Percentiles rank a stretch among this genome's conserved stretches.
Conservation (phyloP, 2,329 filamentous ascomycete species). For the Fusarium albosuccineum region DNA sequence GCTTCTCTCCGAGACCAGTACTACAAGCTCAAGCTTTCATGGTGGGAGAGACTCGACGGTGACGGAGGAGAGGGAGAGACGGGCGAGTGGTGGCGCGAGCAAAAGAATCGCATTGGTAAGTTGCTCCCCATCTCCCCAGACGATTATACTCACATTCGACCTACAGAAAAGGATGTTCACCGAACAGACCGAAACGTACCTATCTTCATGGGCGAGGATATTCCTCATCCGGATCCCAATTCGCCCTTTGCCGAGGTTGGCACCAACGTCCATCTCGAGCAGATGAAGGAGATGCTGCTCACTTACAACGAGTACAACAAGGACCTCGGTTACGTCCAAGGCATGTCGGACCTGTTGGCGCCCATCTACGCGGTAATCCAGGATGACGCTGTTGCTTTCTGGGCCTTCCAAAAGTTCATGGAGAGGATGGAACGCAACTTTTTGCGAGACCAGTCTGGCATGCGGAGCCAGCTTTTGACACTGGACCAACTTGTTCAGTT, state of each 20-base stretch:
- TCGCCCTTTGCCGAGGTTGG: slow-evolving; percentile 93
- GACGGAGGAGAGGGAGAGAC: slow-evolving; percentile 83
- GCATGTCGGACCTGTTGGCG: slow-evolving; percentile 96
- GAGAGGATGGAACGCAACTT: slow-evolving; percentile 98
- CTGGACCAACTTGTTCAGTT: slow-evolving; percentile 96
- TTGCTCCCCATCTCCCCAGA: slow-evolving; percentile 31
- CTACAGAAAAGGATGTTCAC: slow-evolving; percentile 95
- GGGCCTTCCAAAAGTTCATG: slow-evolving; percentile 97
- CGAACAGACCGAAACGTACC: slow-evolving; percentile 94
- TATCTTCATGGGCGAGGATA: slow-evolving; percentile 97
- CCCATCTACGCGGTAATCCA: slow-evolving; percentile 98
- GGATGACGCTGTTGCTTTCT: slow-evolving; percentile 96
- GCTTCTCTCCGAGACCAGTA: slow-evolving; percentile 94
- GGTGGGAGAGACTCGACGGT: slow-evolving; percentile 95
- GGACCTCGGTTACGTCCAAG: slow-evolving; percentile 95
- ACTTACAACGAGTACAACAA: slow-evolving; percentile 99
- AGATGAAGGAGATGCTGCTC: slow-evolving; percentile 98
- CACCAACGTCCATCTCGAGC: slow-evolving; percentile 97
- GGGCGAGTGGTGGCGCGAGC: slow-evolving; percentile 97
- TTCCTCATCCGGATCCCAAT: slow-evolving; percentile 94
- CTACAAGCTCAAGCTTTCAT: slow-evolving; percentile 90
- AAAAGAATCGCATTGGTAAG: slow-evolving; percentile 92
- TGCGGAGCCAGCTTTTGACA: slow-evolving; percentile 90
- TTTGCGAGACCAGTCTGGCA: slow-evolving; percentile 93
- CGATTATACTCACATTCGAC: slow-evolving; percentile 31